Evolutionary conservation across 768 basidiomycete species (phyloP).

Genomic region (Rhodosporidiobolus sp.): DNA sequence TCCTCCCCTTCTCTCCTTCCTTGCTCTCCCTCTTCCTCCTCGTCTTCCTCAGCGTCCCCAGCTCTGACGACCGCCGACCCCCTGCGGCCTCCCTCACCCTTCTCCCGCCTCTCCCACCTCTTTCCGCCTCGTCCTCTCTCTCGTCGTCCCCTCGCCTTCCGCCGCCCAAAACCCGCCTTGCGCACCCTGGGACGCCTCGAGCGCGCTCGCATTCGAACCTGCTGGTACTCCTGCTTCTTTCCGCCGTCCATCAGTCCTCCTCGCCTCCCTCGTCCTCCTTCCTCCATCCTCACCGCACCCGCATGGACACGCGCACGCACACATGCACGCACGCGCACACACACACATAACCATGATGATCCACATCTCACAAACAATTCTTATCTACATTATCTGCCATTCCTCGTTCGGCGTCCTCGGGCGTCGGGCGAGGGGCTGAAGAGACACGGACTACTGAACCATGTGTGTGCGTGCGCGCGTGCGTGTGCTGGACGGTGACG

Average conservation of each 20-base stretch:
- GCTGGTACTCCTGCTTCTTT: no score
- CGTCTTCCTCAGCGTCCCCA: background rate
- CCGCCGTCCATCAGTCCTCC: no score
- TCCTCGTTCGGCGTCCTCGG: background rate
- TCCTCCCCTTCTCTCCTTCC: background rate
- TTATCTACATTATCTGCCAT: slow-evolving; percentile 32
- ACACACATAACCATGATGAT: slow-evolving; percentile 25
- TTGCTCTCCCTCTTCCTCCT: background rate
- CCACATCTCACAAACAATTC: background rate
- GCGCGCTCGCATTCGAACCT: no score
- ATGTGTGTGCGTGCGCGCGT: background rate
- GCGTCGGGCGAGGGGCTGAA: background rate
- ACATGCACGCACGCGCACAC: no score
- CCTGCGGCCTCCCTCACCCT: no score
- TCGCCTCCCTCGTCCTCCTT: background rate
- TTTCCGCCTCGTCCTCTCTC: background rate
- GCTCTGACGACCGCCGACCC: no score
- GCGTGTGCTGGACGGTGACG: background rate
- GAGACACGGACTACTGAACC: background rate
- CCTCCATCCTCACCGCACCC: background rate
- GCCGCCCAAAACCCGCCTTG: no score
- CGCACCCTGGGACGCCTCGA: no score
- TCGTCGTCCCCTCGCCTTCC: no score
- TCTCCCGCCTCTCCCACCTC: background rate
- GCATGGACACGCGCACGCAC: background rate